Evolutionary conservation across 257 asterid genomes (phyloP).

Genomic region (Forsythia viridissima): DNA sequence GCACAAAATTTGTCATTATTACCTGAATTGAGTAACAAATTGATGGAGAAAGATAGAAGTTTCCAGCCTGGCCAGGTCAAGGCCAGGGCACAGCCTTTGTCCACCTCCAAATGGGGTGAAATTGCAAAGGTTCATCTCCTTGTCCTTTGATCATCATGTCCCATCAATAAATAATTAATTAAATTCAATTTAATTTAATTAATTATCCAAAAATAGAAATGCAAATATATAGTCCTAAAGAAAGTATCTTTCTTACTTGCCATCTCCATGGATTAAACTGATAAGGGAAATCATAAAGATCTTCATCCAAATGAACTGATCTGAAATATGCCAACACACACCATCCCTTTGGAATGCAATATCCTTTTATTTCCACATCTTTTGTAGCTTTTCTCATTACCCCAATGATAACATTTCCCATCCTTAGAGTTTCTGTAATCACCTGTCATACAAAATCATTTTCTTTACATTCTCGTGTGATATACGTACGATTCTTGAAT

Average conservation of each 20-base stretch:
- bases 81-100: slow-evolving; percentile 90
- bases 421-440: slow-evolving; percentile 80
- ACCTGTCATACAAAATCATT: slow-evolving; percentile 44
- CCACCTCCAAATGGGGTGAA: slow-evolving; percentile 98
- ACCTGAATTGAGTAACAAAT: slow-evolving; percentile 87
- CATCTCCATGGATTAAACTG: slow-evolving; percentile 93
- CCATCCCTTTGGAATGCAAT: slow-evolving; percentile 82
- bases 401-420: slow-evolving; percentile 86
- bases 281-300: slow-evolving; percentile 60
- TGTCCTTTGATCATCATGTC: slow-evolving; percentile 33
- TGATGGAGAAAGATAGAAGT: slow-evolving; percentile 90
- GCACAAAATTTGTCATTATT: neutral
- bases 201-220: slow-evolving; percentile 3
- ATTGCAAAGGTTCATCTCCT: slow-evolving; percentile 47
- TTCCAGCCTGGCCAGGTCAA: slow-evolving; percentile 92
- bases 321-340: slow-evolving; percentile 78
- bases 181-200: neutral
- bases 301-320: slow-evolving; percentile 79
- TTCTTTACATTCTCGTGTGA: neutral
- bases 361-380: slow-evolving; percentile 83
- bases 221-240: neutral
- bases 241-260: slow-evolving; percentile 64
- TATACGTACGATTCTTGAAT: too few species aligned
- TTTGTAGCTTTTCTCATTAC: slow-evolving; percentile 86
- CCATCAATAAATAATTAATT: neutral